Base-by-base conservation (phyloP, 78 protist species). In the Dictyostelium citrinum region DNA sequence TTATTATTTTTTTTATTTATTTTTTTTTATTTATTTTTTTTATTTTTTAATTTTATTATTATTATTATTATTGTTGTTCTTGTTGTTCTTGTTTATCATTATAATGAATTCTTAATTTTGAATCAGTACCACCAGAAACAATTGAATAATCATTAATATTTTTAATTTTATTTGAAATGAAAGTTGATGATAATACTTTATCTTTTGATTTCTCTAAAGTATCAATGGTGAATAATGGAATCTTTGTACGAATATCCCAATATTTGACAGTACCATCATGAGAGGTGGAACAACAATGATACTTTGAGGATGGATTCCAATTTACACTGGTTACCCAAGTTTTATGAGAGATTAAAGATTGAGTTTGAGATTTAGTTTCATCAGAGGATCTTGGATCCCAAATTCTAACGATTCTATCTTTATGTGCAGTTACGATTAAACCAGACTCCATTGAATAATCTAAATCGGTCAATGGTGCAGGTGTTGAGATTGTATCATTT, bases 171-270 rank as follows among this genome's bases (percentile, higher is more conserved):
- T 49, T 33, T 7, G 67, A 11, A 16, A 78, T 10, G 75, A 85
- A 90, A 31, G 64, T 39, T 12, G 41, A 43, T 20, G 68, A 49
- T 39, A 90, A 75, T 29, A 90, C 82, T 64, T 90, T 90, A 7
- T 90, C 90, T 37, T 81, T 81, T 22, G 71, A 12, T 46, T 43
- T 20, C n/a, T 61, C 49, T 6, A 72, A 76, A 10, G 74, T 75
- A 14, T 81, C 90, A 10, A 90, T 41, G 3, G 90, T 81, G 75
- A 35, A 82, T 6, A 90, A 37, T 17, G 95, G 90, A 24, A 90
- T 81, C 61, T 81, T 81, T 2, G 86, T 93, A 55, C 97, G 91
- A 24, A 84, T 74, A 77, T 95, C 97, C 97, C 97, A 95, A 45
- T 85, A 74, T 75, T 95, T 95, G 33, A 91, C 61, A 1, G 97